Percentiles rank a stretch among this genome's conserved stretches.
Evolutionary conservation across 2,329 filamentous ascomycete species (phyloP).

Genomic region (Beauveria scarabaeidicola): DNA sequence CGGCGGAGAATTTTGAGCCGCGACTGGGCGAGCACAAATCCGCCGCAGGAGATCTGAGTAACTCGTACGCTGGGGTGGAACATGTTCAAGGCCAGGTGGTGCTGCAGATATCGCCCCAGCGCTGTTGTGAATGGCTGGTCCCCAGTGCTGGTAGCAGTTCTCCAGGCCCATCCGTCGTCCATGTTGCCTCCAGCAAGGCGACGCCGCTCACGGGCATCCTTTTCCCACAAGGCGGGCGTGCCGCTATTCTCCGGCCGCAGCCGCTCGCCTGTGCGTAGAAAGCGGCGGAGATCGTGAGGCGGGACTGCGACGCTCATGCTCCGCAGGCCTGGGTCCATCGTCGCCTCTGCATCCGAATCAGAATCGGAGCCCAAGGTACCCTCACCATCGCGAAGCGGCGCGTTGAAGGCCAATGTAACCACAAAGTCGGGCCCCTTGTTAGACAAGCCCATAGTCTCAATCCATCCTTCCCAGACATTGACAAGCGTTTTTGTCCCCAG

Average conservation of each 20-base stretch:
- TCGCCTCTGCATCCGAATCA: constrained; percentile 14
- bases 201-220: constrained; percentile 30
- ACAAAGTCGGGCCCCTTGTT: constrained; percentile 35
- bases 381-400: constrained; percentile 22
- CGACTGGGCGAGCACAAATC: constrained; percentile 45
- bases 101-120: constrained; percentile 38
- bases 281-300: constrained; percentile 36
- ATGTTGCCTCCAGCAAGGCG: constrained; percentile 37
- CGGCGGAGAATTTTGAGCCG: constrained; percentile 38
- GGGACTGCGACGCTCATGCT: constrained; percentile 45
- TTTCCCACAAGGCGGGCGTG: constrained; percentile 20
- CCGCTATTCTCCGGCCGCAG: constrained; percentile 11
- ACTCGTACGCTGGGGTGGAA: constrained; percentile 47
- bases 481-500: constrained; percentile 44
- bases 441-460: constrained; percentile 29
- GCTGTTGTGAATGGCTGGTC: constrained; percentile 40
- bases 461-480: constrained; percentile 43
- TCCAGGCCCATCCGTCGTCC: constrained; percentile 48
- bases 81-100: constrained; percentile 46
- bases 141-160: constrained; percentile 16
- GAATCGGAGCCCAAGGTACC: constrained; percentile 10
- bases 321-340: constrained; percentile 23
- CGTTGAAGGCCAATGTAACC: constrained; percentile 43
- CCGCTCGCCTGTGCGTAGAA: constrained; percentile 32
- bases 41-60: constrained; percentile 45